Evolutionary conservation across 78 protist species (phyloP), one percentile per base, ranked within the genome.

Genomic region (slime mould (Dictyostelium discoideum)): DNA sequence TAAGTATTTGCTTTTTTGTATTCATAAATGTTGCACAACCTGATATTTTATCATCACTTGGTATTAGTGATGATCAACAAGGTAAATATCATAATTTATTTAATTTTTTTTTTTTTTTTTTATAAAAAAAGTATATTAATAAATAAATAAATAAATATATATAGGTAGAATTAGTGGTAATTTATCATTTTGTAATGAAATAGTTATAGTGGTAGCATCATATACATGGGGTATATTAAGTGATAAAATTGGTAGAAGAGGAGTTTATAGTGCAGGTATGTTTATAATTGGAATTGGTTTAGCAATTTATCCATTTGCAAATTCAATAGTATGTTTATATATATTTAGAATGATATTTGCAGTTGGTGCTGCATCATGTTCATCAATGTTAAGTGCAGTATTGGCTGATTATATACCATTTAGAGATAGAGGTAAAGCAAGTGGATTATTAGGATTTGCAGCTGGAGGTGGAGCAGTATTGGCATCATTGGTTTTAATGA

Each of bases 21-120:
- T 90, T 90, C 44, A 90, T 90, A 11, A 90, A 90, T 90, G 94
- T 90, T 3, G 94, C 94, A 9, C 94, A 90, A 72, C 94, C 94
- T 2, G 26, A 65, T 37, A 82, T 90, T 37, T 37, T 90, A 44
- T 69, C 74, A n/a, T 78, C 85, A 37, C 40, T 90, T 48, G 32
- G 54, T 50, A 82, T 90, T 63, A 48, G 37, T 8, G 88, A 90
- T 26, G 87, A 90, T 39, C 26, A 72, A 37, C 86, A 80, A 82
- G 94, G 93, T 80, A 80, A 65, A 18, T 85, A 24, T 14, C 0
- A 32, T 72, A 8, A 26, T 29, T 72, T 26, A 7, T n/a, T 13
- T 48, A 22, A 18, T 65, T 65, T 5, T n/a, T 18, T 65, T 80
- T 22, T n/a, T 48, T 24, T 57, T 16, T 20, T 24, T 76, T 22